Evolutionary conservation across 2,329 filamentous ascomycete genomes (phyloP).

Genomic region (Verticillium nonalfalfae): DNA sequence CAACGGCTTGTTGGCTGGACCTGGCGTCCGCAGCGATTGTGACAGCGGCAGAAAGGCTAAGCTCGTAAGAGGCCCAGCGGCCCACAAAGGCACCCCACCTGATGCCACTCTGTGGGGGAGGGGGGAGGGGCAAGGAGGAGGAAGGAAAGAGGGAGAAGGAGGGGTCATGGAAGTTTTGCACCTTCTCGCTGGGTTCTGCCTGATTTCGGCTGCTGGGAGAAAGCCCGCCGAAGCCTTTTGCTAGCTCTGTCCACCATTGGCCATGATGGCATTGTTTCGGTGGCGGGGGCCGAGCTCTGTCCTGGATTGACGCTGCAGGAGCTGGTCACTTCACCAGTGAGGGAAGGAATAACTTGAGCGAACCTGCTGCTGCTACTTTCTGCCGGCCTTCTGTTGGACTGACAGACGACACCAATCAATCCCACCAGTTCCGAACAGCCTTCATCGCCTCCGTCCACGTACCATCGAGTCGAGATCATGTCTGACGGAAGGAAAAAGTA

Average conservation of each 20-base stretch:
- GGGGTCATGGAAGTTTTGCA: neutral
- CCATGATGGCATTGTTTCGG: neutral
- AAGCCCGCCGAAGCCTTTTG: neutral
- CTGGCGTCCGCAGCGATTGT: neutral
- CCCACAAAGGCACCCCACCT: too few relatives aligned
- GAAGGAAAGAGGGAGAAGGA: neutral
- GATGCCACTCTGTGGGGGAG: neutral
- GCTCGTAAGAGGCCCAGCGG: neutral
- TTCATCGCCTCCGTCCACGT: neutral
- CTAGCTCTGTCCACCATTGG: neutral
- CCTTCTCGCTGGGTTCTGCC: neutral
- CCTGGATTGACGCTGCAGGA: too few relatives aligned
- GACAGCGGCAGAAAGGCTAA: neutral
- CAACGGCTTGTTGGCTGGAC: neutral
- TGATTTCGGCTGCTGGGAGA: neutral
- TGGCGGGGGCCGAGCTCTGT: neutral
- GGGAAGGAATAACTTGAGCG: neutral
- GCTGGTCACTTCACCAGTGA: neutral
- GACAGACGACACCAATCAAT: neutral
- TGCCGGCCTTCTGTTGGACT: neutral
- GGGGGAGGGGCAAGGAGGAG: neutral
- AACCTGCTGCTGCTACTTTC: neutral
- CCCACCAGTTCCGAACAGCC: too few relatives aligned
- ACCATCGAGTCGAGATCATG: neutral
- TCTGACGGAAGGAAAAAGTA: slow-evolving; percentile 22